phyloP scores from a whole-genome alignment of 495 filamentous ascomycete species.

The Aspergillus indologenus region DNA sequence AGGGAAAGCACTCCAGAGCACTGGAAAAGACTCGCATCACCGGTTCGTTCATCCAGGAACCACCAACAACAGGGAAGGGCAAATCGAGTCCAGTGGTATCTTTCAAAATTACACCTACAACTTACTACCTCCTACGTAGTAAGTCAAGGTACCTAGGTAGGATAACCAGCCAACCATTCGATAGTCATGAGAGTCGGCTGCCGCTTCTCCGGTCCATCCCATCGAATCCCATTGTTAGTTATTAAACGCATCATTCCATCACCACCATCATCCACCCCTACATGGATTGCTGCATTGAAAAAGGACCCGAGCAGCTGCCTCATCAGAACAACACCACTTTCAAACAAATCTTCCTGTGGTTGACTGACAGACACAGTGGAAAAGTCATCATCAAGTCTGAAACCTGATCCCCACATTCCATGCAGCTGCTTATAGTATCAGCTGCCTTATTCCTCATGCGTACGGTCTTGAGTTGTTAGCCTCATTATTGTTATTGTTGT shows the following conservation, averaged over 20 bases:
- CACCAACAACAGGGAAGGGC: neutral
- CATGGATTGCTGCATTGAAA: neutral
- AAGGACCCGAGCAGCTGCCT: neutral
- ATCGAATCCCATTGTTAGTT: neutral
- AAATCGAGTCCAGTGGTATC: neutral
- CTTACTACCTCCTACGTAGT: too few species aligned
- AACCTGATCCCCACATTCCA: slow-evolving; percentile 13
- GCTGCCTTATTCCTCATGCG: slow-evolving; percentile 2
- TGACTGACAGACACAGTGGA: slow-evolving; percentile 7
- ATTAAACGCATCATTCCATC: slow-evolving; percentile 4
- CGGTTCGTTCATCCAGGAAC: neutral
- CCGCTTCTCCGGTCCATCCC: neutral
- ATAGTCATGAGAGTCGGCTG: slow-evolving; percentile 1
- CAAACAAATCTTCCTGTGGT: neutral
- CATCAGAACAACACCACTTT: neutral
- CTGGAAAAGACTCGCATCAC: neutral
- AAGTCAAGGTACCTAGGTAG: neutral
- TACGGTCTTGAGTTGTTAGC: slow-evolving; percentile 4
- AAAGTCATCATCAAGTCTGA: slow-evolving; percentile 14
- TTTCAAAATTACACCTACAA: neutral
- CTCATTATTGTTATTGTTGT: slow-evolving; percentile 7
- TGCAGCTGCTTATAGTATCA: slow-evolving; percentile 4
- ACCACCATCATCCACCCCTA: neutral
- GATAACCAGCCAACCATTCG: neutral
- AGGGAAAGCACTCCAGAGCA: neutral